These are phyloP conservation scores for Tulasnella sp. DNA, from an alignment of 768 basidiomycete species.

Conservation along the genomic window DNA sequence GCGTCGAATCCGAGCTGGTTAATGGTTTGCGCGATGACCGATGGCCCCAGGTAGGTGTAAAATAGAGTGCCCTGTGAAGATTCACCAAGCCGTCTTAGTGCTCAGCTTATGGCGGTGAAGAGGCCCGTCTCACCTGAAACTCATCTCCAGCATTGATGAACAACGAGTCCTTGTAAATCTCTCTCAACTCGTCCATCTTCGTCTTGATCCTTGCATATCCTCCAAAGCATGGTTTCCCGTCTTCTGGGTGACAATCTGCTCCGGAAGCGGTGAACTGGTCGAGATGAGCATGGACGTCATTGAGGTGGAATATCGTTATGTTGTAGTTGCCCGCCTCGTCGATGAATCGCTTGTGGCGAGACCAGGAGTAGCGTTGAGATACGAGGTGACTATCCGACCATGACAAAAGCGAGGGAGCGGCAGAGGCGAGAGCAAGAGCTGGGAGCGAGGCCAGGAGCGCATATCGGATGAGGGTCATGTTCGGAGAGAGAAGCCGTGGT, in stretches of 20 bases:
- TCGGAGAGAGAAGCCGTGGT: not conserved
- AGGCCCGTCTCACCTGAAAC: constrained; percentile 44
- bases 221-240: constrained; percentile 41
- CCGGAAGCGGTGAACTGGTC: constrained; percentile 43
- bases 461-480: not conserved
- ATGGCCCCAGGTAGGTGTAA: constrained; percentile 52
- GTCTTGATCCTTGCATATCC: constrained; percentile 53
- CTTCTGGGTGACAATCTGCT: constrained; percentile 44
- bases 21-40: constrained; percentile 49
- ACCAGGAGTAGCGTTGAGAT: constrained; percentile 22
- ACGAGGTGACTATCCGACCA: constrained; percentile 31
- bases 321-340: constrained; percentile 34
- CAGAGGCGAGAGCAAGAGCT: not conserved
- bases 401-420: not conserved
- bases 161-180: constrained; percentile 46
- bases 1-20: constrained; percentile 53
- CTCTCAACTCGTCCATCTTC: constrained; percentile 45
- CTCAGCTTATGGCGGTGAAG: not conserved
- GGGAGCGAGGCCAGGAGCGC: not conserved
- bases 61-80: constrained; percentile 49
- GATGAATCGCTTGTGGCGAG: constrained; percentile 14
- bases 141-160: constrained; percentile 55
- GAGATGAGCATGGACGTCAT: constrained; percentile 40
- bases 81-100: not conserved
- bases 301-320: constrained; percentile 49